These are phyloP conservation scores for Tripidium arundinaceum DNA, from an alignment of 202 grass and related monocot genomes.

Conservation along the genomic window DNA sequence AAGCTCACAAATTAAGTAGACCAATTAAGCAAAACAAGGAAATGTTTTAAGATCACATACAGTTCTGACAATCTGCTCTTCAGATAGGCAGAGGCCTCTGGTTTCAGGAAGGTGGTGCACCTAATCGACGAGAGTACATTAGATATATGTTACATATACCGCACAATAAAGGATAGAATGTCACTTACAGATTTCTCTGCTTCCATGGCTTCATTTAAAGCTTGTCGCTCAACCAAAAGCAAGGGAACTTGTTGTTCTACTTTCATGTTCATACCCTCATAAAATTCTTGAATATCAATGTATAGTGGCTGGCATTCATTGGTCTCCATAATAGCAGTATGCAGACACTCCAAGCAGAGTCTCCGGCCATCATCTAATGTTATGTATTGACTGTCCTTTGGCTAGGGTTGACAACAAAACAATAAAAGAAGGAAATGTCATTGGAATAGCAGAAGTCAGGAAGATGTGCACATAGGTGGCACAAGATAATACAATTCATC, in stretches of 20 bases:
- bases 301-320: conserved; percentile 88
- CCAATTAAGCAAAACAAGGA: conserved; percentile 16
- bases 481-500: conserved; percentile 16
- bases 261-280: conserved; percentile 97
- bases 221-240: conserved; percentile 85
- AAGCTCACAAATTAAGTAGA: conserved; percentile 10
- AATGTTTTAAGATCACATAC: conserved; percentile 53
- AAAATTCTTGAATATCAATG: conserved; percentile 93
- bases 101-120: conserved; percentile 80
- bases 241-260: conserved; percentile 79
- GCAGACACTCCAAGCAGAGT: conserved; percentile 85
- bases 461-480: background rate
- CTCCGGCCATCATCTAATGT: conserved; percentile 91
- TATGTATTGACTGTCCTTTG: conserved; percentile 69
- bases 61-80: conserved; percentile 83
- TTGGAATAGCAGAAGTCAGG: background rate
- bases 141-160: conserved; percentile 9
- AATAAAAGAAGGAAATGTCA: conserved; percentile 1
- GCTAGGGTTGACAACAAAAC: conserved; percentile 36
- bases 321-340: conserved; percentile 84
- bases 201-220: conserved; percentile 92
- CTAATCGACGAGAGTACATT: conserved; percentile 18
- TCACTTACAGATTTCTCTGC: conserved; percentile 74
- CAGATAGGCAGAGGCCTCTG: conserved; percentile 91
- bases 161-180: background rate